A percentile compares a stretch with the other conserved stretches of the same genome.
Evolutionary conservation across 352 stramenopile species (phyloP).

Genomic region (Phytophthora quininea): DNA sequence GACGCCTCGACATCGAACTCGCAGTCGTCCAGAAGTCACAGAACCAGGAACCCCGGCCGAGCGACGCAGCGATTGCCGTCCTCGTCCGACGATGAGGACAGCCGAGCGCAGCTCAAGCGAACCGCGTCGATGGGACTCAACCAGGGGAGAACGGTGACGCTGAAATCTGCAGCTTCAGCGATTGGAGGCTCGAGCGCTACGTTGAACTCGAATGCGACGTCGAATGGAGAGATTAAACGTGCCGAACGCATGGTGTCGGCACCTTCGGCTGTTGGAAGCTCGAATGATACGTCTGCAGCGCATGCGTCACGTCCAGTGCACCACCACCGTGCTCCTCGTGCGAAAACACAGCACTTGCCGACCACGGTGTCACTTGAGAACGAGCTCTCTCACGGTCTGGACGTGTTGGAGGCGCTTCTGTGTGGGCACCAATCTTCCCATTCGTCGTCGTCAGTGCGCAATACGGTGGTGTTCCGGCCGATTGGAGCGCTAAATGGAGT

Average conservation of each 20-base stretch:
- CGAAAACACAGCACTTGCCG: slow-evolving; percentile 62
- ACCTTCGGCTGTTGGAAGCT: slow-evolving; percentile 17
- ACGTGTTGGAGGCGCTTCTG: slow-evolving; percentile 69
- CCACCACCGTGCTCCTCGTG: slow-evolving; percentile 25
- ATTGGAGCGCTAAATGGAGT: slow-evolving; percentile 61
- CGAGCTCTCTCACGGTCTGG: slow-evolving; percentile 64
- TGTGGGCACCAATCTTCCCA: slow-evolving; percentile 28
- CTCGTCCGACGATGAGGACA: slow-evolving; percentile 32
- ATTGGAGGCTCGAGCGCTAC: slow-evolving; percentile 2
- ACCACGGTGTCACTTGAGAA: slow-evolving; percentile 84
- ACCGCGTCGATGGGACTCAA: slow-evolving; percentile 21
- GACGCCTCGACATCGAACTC: slow-evolving; percentile 1
- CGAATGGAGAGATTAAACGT: slow-evolving; percentile 24
- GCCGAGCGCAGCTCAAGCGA: slow-evolving; percentile 24
- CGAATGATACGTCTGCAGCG: neutral
- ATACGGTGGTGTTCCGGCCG: slow-evolving; percentile 61
- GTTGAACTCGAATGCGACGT: neutral
- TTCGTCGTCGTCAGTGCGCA: slow-evolving; percentile 25
- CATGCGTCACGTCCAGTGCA: slow-evolving; percentile 3
- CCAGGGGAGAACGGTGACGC: slow-evolving; percentile 14
- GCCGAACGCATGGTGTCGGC: slow-evolving; percentile 32
- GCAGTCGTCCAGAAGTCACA: neutral
- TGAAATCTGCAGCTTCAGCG: slow-evolving; percentile 28
- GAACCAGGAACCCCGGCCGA: slow-evolving; percentile 4
- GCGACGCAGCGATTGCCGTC: slow-evolving; percentile 16